Conservation (phyloP, 176 grass and related monocot species). For the Eleusine coracana region DNA sequence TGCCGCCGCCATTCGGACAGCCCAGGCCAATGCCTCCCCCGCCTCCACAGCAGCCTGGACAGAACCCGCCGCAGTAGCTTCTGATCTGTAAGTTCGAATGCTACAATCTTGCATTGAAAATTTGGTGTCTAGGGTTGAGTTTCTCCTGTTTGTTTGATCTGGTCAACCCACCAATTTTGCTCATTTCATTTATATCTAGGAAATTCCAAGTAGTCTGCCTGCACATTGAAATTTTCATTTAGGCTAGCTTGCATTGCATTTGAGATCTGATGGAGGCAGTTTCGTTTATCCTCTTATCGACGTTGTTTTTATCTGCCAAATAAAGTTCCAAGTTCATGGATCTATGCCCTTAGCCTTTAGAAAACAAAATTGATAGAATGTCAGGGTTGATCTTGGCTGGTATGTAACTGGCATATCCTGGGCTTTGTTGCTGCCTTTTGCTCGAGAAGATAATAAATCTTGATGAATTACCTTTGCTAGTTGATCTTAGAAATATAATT, state of each 20-base stretch:
- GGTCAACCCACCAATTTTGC: neutral
- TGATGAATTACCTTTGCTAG: neutral
- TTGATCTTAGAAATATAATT: neutral
- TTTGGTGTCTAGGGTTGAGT: neutral
- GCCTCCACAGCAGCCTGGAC: constrained; percentile 80
- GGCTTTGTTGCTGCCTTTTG: neutral
- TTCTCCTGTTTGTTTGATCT: neutral
- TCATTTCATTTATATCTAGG: neutral
- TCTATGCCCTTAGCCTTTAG: neutral
- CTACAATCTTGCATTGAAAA: neutral
- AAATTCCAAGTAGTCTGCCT: neutral
- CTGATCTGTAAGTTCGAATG: constrained; percentile 43
- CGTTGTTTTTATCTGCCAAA: too few species aligned
- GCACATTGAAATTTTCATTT: neutral
- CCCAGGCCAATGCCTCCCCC: constrained; percentile 80
- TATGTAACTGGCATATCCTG: neutral
- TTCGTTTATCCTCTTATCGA: neutral
- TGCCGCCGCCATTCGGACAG: constrained; percentile 73
- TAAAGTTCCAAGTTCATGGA: too few species aligned
- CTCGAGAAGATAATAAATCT: neutral
- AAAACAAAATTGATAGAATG: neutral
- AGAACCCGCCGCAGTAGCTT: constrained; percentile 69
- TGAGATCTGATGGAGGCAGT: neutral
- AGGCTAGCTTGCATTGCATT: neutral
- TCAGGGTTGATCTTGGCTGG: neutral